Evolutionary conservation across 2,329 filamentous ascomycete genomes (phyloP).

Genomic region (Geosmithia morbida): DNA sequence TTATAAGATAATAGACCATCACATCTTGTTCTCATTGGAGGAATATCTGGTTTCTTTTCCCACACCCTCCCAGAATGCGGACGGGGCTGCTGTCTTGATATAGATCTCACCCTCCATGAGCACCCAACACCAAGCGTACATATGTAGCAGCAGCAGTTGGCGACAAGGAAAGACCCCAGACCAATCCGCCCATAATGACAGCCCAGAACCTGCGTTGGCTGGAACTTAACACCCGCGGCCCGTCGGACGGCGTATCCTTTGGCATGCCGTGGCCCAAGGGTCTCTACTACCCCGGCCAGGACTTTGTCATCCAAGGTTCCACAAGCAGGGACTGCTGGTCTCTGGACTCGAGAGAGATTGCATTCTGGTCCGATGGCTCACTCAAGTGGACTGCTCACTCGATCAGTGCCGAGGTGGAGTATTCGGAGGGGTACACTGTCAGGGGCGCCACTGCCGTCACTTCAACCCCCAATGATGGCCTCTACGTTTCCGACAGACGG

Average conservation of each 20-base stretch:
- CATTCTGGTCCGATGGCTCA: constrained; percentile 44
- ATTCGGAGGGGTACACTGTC: constrained; percentile 24
- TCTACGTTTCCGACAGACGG: constrained; percentile 6
- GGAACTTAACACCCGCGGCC: too few relatives aligned
- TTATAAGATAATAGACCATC: too few relatives aligned
- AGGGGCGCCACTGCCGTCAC: constrained; percentile 2
- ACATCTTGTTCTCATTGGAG: too few relatives aligned
- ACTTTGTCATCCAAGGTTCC: constrained; percentile 12
- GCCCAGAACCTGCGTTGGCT: too few relatives aligned
- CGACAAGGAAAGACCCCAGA: too few relatives aligned
- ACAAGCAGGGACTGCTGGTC: constrained; percentile 4
- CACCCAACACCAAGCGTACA: too few relatives aligned
- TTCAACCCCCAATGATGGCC: neutral
- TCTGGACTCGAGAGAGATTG: constrained; percentile 36
- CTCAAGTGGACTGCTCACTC: constrained; percentile 48
- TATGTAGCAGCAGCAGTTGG: too few relatives aligned
- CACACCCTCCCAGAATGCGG: too few relatives aligned
- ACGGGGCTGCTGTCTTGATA: too few relatives aligned
- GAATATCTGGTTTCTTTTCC: too few relatives aligned
- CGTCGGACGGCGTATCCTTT: constrained; percentile 17
- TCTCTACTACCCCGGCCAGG: constrained; percentile 15
- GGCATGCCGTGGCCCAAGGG: constrained; percentile 24
- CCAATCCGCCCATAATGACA: too few relatives aligned
- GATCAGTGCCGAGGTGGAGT: constrained; percentile 22
- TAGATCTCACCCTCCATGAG: too few relatives aligned